phyloP scores from a whole-genome alignment of 306 rosid genomes.

The Pyrus pyrifolia region DNA sequence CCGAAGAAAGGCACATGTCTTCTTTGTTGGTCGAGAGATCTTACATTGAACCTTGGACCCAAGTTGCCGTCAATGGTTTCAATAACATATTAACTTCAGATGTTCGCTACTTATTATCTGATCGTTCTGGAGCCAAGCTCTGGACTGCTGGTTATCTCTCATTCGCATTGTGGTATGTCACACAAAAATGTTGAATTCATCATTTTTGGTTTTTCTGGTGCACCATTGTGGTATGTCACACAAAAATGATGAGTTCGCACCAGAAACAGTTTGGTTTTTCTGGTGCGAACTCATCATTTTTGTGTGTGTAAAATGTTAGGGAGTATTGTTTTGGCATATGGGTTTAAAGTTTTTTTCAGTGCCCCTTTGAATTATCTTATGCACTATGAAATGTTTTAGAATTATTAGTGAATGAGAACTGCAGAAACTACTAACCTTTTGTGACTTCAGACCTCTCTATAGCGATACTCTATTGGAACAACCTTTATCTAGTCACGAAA shows the following conservation, averaged over 20 bases:
- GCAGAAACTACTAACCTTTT: background rate
- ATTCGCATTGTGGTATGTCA: constrained; percentile 76
- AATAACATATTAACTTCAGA: constrained; percentile 61
- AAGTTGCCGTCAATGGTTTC: constrained; percentile 55
- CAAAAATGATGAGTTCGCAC: too few species aligned
- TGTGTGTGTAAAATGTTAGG: background rate
- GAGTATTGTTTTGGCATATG: background rate
- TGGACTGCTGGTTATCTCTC: constrained; percentile 87
- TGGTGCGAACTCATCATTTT: background rate
- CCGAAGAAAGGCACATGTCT: constrained; percentile 63
- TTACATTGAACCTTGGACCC: constrained; percentile 81
- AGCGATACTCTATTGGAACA: too few species aligned
- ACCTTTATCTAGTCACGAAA: too few species aligned
- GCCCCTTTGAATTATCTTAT: background rate
- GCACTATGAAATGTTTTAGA: background rate
- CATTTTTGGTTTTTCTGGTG: background rate
- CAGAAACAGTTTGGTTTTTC: background rate
- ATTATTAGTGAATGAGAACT: background rate
- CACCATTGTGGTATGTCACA: too few species aligned
- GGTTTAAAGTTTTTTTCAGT: background rate
- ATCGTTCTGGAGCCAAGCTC: constrained; percentile 63
- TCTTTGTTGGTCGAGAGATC: constrained; percentile 73
- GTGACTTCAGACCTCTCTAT: too few species aligned
- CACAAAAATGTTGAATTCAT: too few species aligned
- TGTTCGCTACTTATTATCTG: constrained; percentile 65